These are phyloP conservation scores for Schrenkiella parvula DNA, from an alignment of 345 rosid species.

Conservation along the genomic window DNA sequence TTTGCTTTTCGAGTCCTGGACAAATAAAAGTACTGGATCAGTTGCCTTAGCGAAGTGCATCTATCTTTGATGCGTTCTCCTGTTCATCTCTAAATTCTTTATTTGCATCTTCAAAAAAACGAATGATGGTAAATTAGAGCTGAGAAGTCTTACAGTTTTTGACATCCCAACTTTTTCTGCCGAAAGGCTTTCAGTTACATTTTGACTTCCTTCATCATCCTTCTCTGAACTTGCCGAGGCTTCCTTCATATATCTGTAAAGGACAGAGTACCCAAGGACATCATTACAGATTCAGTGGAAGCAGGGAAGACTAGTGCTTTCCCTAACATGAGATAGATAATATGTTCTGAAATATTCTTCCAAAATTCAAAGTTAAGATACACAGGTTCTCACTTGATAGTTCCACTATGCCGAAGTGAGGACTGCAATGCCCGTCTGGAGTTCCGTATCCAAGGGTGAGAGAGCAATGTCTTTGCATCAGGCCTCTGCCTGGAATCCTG, in stretches of 20 bases:
- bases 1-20: slow-evolving; percentile 34
- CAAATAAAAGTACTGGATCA: slow-evolving; percentile 6
- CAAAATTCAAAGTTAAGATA: not conserved
- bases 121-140: slow-evolving; percentile 4
- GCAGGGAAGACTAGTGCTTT: not conserved
- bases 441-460: slow-evolving; percentile 97
- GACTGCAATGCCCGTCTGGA: slow-evolving; percentile 85
- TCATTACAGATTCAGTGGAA: slow-evolving; percentile 8
- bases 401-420: slow-evolving; percentile 77
- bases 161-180: slow-evolving; percentile 46
- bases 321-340: not conserved
- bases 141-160: slow-evolving; percentile 44
- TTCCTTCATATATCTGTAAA: slow-evolving; percentile 53
- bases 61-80: not conserved
- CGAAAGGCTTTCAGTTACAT: slow-evolving; percentile 44
- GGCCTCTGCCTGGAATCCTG: slow-evolving; percentile 99
- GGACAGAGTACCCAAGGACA: not conserved
- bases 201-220: slow-evolving; percentile 50
- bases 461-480: slow-evolving; percentile 97
- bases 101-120: slow-evolving; percentile 13
- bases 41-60: not conserved
- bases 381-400: slow-evolving; percentile 53
- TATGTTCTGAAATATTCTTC: not conserved
- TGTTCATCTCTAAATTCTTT: not conserved
- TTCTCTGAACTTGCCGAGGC: slow-evolving; percentile 47